These are phyloP conservation scores for Populus trichocarpa DNA, from an alignment of 441 rosid species.

Conservation along the genomic window DNA sequence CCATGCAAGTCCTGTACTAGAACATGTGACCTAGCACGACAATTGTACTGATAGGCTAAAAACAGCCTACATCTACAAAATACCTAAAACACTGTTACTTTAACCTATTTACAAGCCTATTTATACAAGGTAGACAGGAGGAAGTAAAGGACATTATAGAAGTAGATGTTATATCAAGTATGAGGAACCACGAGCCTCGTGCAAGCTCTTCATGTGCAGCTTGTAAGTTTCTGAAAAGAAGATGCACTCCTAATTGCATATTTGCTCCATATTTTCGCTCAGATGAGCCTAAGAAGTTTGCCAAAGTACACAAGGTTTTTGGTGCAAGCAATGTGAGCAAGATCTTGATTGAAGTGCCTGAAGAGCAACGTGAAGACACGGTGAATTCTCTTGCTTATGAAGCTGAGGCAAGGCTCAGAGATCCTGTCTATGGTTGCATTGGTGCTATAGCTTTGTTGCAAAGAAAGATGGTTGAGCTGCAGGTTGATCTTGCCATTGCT, in stretches of 20 bases:
- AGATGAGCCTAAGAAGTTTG: slow-evolving; percentile 63
- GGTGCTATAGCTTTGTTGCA: slow-evolving; percentile 83
- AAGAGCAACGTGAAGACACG: slow-evolving; percentile 85
- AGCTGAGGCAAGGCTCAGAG: slow-evolving; percentile 84
- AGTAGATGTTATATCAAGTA: slow-evolving; percentile 29
- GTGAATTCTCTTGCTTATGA: slow-evolving; percentile 82
- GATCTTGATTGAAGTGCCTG: slow-evolving; percentile 75
- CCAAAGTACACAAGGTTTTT: slow-evolving; percentile 83
- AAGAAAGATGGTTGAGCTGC: slow-evolving; percentile 70
- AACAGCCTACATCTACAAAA: neutral
- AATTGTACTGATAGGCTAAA: neutral
- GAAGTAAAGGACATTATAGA: slow-evolving; percentile 14
- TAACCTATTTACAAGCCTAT: neutral
- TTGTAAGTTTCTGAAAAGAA: slow-evolving; percentile 78
- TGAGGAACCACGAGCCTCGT: slow-evolving; percentile 76
- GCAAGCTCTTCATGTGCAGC: slow-evolving; percentile 91
- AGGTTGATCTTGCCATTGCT: slow-evolving; percentile 76
- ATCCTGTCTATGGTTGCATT: slow-evolving; percentile 92
- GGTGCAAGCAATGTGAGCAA: slow-evolving; percentile 97
- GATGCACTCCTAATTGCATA: slow-evolving; percentile 73
- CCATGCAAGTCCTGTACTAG: neutral
- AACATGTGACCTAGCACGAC: neutral
- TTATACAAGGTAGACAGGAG: neutral
- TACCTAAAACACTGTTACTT: neutral
- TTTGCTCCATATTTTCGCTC: slow-evolving; percentile 84